Evolutionary conservation across 805 yeast genomes (phyloP).

Genomic region (Metschnikowia sp.): DNA sequence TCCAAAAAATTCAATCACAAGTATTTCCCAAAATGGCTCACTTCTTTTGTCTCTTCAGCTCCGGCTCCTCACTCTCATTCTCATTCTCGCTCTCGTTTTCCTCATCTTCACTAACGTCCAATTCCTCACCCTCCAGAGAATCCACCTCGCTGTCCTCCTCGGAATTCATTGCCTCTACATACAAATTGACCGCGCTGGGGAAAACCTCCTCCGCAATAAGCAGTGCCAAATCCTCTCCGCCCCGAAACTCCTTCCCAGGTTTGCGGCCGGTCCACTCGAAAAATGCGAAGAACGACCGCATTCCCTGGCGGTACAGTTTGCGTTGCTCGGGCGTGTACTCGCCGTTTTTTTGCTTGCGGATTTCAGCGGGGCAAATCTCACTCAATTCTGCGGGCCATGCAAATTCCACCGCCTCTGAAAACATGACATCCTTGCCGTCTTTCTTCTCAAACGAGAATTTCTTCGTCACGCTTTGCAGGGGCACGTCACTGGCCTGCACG

Average conservation of each 20-base stretch:
- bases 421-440: slow-evolving; percentile 53
- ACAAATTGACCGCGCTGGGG: slow-evolving; percentile 82
- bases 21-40: neutral
- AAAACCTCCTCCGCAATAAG: slow-evolving; percentile 74
- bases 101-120: slow-evolving; percentile 55
- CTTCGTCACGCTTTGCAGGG: slow-evolving; percentile 60
- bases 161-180: slow-evolving; percentile 65
- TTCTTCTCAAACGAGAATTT: slow-evolving; percentile 48
- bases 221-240: slow-evolving; percentile 75
- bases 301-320: slow-evolving; percentile 61
- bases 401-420: slow-evolving; percentile 52
- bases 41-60: slow-evolving; percentile 3
- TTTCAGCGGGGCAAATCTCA: slow-evolving; percentile 51
- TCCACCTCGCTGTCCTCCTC: slow-evolving; percentile 53
- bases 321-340: slow-evolving; percentile 51
- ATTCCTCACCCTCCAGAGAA: slow-evolving; percentile 47
- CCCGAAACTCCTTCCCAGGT: slow-evolving; percentile 73
- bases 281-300: slow-evolving; percentile 86
- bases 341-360: slow-evolving; percentile 32
- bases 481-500: slow-evolving; percentile 27
- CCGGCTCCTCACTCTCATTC: neutral
- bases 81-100: slow-evolving; percentile 19
- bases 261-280: slow-evolving; percentile 80
- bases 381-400: slow-evolving; percentile 68
- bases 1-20: too few species aligned